Conservation (phyloP, 225 moss, liverwort and hornwort genomes). For the Bryum argenteum region DNA sequence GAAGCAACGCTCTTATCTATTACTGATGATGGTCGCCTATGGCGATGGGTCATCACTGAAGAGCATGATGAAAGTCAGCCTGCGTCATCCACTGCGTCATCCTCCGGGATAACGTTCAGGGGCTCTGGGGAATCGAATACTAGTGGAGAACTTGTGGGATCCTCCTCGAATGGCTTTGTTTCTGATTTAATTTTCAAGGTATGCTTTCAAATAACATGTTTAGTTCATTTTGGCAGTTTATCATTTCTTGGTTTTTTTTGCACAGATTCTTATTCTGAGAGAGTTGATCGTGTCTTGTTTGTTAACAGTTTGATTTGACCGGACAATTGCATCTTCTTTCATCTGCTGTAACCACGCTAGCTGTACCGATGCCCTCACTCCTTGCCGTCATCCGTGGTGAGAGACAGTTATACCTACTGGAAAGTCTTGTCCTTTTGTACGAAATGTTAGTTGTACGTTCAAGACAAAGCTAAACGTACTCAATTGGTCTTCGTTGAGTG, state of each 20-base stretch:
- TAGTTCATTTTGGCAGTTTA: background rate
- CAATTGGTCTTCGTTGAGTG: slow-evolving; percentile 21
- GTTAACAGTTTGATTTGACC: slow-evolving; percentile 74
- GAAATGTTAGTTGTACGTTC: slow-evolving; percentile 5
- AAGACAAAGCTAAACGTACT: background rate
- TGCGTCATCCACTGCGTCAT: slow-evolving; percentile 33
- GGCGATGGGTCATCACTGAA: slow-evolving; percentile 86
- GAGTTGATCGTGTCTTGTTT: slow-evolving; percentile 25
- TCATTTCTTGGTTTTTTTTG: slow-evolving; percentile 7
- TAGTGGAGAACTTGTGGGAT: slow-evolving; percentile 39
- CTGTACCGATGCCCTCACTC: slow-evolving; percentile 91
- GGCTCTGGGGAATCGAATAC: slow-evolving; percentile 37
- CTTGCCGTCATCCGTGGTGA: slow-evolving; percentile 75
- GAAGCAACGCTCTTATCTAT: slow-evolving; percentile 81
- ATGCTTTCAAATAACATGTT: slow-evolving; percentile 20
- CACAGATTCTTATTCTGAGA: slow-evolving; percentile 22
- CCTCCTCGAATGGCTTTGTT: slow-evolving; percentile 44
- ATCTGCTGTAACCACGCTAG: slow-evolving; percentile 86
- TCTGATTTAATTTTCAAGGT: slow-evolving; percentile 75
- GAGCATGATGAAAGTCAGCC: slow-evolving; percentile 36
- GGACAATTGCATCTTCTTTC: slow-evolving; percentile 96
- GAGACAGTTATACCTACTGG: slow-evolving; percentile 12
- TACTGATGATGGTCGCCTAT: slow-evolving; percentile 91
- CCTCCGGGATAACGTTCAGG: slow-evolving; percentile 33
- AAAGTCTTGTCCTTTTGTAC: slow-evolving; percentile 17